These are phyloP conservation scores for Coniochaeta ligniaria DNA, from an alignment of 2,329 filamentous ascomycete species.

Conservation along the genomic window DNA sequence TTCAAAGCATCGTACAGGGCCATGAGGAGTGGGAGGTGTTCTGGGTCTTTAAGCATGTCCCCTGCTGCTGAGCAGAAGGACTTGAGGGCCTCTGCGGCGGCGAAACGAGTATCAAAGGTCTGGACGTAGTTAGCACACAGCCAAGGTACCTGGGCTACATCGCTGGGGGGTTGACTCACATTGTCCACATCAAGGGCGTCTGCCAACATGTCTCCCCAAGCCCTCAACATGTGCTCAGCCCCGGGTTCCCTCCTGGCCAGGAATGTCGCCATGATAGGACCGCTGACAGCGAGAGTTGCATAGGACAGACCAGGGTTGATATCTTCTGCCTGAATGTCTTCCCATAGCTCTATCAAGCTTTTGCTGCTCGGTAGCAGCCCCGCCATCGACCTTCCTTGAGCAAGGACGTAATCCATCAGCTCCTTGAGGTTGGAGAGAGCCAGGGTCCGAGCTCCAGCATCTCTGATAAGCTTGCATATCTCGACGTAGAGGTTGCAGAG, in stretches of 20 bases:
- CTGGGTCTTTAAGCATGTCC: slow-evolving; percentile 17
- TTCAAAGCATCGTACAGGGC: slow-evolving; percentile 70
- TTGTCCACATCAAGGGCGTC: slow-evolving; percentile 40
- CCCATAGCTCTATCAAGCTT: slow-evolving; percentile 33
- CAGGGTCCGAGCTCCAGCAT: slow-evolving; percentile 37
- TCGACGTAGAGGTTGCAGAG: slow-evolving; percentile 37
- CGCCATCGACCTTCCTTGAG: slow-evolving; percentile 6
- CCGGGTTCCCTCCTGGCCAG: neutral
- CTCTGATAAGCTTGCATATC: slow-evolving; percentile 27
- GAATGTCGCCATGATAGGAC: slow-evolving; percentile 29
- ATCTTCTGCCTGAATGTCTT: slow-evolving; percentile 13
- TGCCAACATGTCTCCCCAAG: slow-evolving; percentile 44
- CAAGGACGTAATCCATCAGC: slow-evolving; percentile 33
- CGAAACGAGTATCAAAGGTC: slow-evolving; percentile 59
- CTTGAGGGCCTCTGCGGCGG: slow-evolving; percentile 47
- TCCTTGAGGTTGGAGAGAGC: slow-evolving; percentile 40
- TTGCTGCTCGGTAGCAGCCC: slow-evolving; percentile 22
- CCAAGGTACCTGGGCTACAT: neutral
- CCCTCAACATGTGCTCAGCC: slow-evolving; percentile 14
- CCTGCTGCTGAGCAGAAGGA: slow-evolving; percentile 35
- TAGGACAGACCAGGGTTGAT: slow-evolving; percentile 41
- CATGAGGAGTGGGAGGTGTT: slow-evolving; percentile 50
- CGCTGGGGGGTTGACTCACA: slow-evolving; percentile 23
- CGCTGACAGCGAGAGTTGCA: slow-evolving; percentile 39
- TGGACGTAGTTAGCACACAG: slow-evolving; percentile 18